Evolutionary conservation across 2,329 filamentous ascomycete species (phyloP), one percentile per base, ranked within the genome.

Genomic region (Aspergillus terreus): DNA sequence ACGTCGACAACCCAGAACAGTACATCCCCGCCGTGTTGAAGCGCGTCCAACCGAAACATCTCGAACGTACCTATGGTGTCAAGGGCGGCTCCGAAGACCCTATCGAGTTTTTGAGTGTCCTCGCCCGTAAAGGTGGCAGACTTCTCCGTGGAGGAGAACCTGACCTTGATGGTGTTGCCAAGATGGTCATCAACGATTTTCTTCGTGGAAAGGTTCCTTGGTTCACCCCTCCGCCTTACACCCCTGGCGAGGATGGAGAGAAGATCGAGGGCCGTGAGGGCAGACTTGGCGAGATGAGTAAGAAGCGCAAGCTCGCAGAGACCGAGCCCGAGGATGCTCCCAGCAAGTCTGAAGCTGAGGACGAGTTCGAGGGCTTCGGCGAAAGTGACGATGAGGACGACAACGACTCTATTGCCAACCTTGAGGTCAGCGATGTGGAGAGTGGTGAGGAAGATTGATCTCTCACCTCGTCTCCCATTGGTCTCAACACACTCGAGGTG

Each of bases 131-230:
- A 71, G 85, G 85, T 52, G 94, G 94, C 14, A 82, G 92, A 61
- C 75, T 99, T 17, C 76, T 97, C 14, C 91, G 90, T 68, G 92
- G 90, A 52, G 94, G 92, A n/a, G 94, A 97, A 69, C 88, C 92
- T 4, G 94, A 99, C 70, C 76, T 96, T 50, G 92, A 97, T 63
- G 91, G 92, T 63, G 91, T 96, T 44, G 94, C 94, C 1, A 96
- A 96, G 73, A 96, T 96, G 84, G 88, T 99, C 1, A 76, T 99
- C 53, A 97, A 96, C 64, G 94, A 99, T 67, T 99, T 97, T 69
- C 83, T 97, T 65, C 79, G 94, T 57, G 94, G 94, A 51, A 96
- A 92, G 73, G 89, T 97, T 23, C 94, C 94, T 1, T 99, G 95
- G 94, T 99, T 91, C 66, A 94, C 89, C 0, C 85, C 90, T 7